Conservation (phyloP, 805 yeast genomes). For the Lipomyces kockii region DNA sequence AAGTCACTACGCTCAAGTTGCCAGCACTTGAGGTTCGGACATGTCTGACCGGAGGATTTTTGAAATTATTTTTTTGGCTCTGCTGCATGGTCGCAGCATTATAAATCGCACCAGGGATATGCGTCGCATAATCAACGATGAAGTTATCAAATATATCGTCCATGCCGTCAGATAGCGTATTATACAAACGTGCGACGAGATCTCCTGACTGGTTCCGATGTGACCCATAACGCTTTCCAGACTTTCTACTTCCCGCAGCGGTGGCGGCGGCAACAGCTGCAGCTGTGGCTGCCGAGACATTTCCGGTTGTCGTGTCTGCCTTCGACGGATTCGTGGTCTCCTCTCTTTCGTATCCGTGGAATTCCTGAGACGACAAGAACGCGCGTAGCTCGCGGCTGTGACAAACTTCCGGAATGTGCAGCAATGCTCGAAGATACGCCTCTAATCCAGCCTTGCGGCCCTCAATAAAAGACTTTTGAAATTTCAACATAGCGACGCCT, state of each 20-base stretch:
- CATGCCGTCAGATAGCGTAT: conserved; percentile 32
- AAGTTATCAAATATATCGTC: conserved; percentile 34
- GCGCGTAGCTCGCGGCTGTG: conserved; percentile 70
- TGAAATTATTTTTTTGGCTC: background rate
- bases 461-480: conserved; percentile 68
- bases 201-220: conserved; percentile 21
- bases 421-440: conserved; percentile 60
- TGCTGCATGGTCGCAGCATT: conserved; percentile 13
- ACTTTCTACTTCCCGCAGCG: background rate
- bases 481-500: conserved; percentile 64
- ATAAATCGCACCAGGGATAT: conserved; percentile 17
- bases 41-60: conserved; percentile 1
- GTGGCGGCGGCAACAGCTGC: conserved; percentile 25
- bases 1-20: conserved; percentile 13
- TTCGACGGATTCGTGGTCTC: background rate
- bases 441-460: conserved; percentile 66
- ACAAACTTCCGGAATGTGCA: conserved; percentile 71
- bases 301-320: conserved; percentile 4
- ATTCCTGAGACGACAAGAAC: conserved; percentile 65
- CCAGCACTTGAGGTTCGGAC: conserved; percentile 16
- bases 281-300: conserved; percentile 16
- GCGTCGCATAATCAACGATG: conserved; percentile 34
- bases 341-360: conserved; percentile 15
- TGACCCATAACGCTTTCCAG: background rate
- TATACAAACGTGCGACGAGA: conserved; percentile 28